Percentiles rank a stretch among this genome's conserved stretches.
phyloP scores from a whole-genome alignment of 2,329 filamentous ascomycete genomes.

The Botrytis sinoallii region DNA sequence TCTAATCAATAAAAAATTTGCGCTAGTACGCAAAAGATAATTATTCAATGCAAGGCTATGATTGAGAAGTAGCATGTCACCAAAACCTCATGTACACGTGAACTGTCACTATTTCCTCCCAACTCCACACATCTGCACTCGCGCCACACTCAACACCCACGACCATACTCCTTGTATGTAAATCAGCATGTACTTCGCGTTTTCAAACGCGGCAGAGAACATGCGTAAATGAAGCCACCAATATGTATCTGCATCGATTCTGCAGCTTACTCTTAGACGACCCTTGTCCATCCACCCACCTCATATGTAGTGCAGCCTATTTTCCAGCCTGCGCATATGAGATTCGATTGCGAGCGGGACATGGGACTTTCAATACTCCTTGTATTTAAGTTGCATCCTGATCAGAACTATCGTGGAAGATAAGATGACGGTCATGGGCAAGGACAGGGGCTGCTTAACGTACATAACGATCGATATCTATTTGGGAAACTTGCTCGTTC shows the following conservation, averaged over 20 bases:
- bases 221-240: background rate
- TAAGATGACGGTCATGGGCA: background rate
- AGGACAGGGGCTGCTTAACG: background rate
- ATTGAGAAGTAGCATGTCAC: background rate
- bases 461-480: background rate
- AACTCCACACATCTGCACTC: background rate
- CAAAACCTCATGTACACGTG: background rate
- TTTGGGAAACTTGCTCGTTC: background rate
- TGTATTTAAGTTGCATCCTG: background rate
- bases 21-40: background rate
- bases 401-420: background rate
- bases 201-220: background rate
- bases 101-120: background rate
- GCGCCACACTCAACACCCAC: background rate
- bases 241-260: background rate
- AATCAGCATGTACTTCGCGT: constrained; percentile 12
- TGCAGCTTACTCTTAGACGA: constrained; percentile 3
- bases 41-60: background rate
- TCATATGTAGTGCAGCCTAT: background rate
- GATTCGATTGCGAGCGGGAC: background rate
- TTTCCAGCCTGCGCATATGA: too few species aligned
- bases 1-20: background rate
- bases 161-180: background rate
- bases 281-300: background rate
- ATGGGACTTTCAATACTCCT: background rate